Evolutionary conservation across 805 yeast genomes (phyloP).

Genomic region (Yarrowia sp.): DNA sequence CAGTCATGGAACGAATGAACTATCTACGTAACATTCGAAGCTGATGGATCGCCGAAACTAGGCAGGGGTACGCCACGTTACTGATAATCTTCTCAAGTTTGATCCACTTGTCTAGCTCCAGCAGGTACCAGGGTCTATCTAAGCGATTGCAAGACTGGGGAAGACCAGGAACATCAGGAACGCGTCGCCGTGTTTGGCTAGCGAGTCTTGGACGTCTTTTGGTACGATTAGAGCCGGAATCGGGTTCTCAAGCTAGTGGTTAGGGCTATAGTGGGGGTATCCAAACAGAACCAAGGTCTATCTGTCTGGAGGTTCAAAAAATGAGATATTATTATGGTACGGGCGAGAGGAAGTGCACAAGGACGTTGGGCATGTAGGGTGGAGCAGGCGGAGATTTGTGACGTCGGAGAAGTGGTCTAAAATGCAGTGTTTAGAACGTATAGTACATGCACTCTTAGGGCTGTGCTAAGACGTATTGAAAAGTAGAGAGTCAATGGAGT

Average conservation of each 20-base stretch:
- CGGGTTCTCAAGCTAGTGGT: neutral
- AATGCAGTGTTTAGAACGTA: too few relatives aligned
- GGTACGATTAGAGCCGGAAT: neutral
- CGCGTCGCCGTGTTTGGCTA: conserved; percentile 8
- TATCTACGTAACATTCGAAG: too few relatives aligned
- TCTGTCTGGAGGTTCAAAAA: too few relatives aligned
- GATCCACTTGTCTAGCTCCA: neutral
- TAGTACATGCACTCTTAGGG: too few relatives aligned
- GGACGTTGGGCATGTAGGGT: too few relatives aligned
- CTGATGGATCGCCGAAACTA: too few relatives aligned
- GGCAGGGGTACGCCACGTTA: neutral
- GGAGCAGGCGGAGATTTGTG: too few relatives aligned
- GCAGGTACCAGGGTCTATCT: conserved; percentile 14
- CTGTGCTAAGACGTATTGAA: too few relatives aligned
- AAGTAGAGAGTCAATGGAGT: too few relatives aligned
- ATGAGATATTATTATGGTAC: neutral
- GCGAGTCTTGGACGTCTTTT: neutral
- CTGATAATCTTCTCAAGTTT: neutral
- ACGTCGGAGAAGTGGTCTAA: too few relatives aligned
- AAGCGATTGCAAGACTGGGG: too few relatives aligned
- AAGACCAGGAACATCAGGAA: conserved; percentile 12
- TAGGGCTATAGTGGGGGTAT: neutral
- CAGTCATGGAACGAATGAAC: too few relatives aligned
- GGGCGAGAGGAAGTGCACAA: neutral
- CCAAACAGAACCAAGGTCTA: neutral